Evolutionary conservation across 2,329 filamentous ascomycete species (phyloP), one percentile per base, ranked within the genome.

Genomic region (Sordariomycetes sp.): DNA sequence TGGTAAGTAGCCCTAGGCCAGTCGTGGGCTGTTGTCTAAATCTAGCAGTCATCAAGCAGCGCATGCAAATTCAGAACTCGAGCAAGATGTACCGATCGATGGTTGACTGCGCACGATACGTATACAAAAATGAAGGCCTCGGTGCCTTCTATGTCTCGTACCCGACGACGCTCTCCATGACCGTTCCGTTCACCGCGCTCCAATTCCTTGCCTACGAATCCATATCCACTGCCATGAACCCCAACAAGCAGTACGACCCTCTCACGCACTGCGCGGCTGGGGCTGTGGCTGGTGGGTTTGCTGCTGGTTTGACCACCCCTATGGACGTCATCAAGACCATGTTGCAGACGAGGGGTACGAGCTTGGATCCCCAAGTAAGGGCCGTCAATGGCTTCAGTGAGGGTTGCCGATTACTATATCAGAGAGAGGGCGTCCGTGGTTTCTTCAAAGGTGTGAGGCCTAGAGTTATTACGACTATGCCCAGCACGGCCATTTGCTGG

Each of bases 401-500:
- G 29, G 88, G 87, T 7, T 90, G 86, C 42, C 70, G 72, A 42
- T 78, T 95, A 39, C 79, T 95, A 43, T 83, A 87, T 57, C 74
- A 76, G 48, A 78, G 88, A 51, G 90, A 94, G 54, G 92, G 92
- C 23, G 70, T 83, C 49, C 69, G 67, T 37, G 92, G 92, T 4
- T 98, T 96, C 62, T 88, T 95, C 64, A 88, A 93, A 54, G 92
- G 92, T 28, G 75, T 95, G 54, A 80, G 84, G 48, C 92, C 92
- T 30, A 74, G 92, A 50, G 82, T 98, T 31, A 79, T 98, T 42
- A 95, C 88, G 9, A 94, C 92, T 2, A 96, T 96, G 83, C 92
- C 92, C 15, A 95, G 88, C 63, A 98, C 92, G 21, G 92, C 92
- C n/a, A 98, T 98, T 53, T 98, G 92, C 70, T 98, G 92, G 92